A percentile compares a stretch with the other conserved stretches of the same genome.
phyloP scores from a whole-genome alignment of 257 asterid species.

The Hygrophila difformis region DNA sequence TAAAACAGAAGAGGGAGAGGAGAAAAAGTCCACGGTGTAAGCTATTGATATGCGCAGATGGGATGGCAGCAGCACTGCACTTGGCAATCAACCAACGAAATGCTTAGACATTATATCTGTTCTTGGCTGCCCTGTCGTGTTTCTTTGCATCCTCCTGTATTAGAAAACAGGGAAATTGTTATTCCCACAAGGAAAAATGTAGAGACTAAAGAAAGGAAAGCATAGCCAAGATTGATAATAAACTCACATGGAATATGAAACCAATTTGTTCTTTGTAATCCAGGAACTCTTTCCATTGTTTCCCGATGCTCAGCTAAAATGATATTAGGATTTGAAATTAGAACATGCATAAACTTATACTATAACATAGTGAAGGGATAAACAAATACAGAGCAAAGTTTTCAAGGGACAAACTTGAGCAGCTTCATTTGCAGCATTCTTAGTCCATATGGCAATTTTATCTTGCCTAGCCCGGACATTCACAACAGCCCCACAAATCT shows the following conservation, averaged over 20 bases:
- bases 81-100: background rate
- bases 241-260: slow-evolving; percentile 61
- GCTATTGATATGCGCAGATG: too few species aligned
- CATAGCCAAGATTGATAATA: background rate
- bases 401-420: slow-evolving; percentile 75
- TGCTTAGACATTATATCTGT: slow-evolving; percentile 39
- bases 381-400: background rate
- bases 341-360: too few species aligned
- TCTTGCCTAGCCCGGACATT: slow-evolving; percentile 69
- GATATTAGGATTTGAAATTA: too few species aligned
- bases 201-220: background rate
- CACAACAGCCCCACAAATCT: slow-evolving; percentile 96
- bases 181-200: background rate
- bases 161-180: background rate
- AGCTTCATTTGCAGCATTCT: slow-evolving; percentile 85
- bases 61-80: background rate
- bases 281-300: slow-evolving; percentile 83
- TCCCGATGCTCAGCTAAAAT: slow-evolving; percentile 78
- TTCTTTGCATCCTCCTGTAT: slow-evolving; percentile 71
- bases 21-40: too few species aligned
- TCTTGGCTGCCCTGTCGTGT: slow-evolving; percentile 57
- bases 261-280: slow-evolving; percentile 68
- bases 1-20: too few species aligned
- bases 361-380: background rate
- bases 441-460: slow-evolving; percentile 79